Base-by-base conservation (phyloP, 2,329 filamentous ascomycete genomes). In the Apiospora hydei region DNA sequence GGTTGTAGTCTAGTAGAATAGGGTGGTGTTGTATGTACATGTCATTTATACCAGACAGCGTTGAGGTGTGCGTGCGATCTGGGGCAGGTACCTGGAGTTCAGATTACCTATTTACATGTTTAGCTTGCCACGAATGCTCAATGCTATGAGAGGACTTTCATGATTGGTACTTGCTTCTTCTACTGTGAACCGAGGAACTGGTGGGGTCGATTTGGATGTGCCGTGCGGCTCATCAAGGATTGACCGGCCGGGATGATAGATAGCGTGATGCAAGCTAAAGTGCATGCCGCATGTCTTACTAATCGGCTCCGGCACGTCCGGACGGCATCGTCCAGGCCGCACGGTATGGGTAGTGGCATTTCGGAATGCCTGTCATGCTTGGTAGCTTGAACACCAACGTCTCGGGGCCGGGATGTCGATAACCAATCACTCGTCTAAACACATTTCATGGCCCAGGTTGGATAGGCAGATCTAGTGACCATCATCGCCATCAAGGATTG, bases 11-110 rank as follows among this genome's bases (percentile, higher is more conserved):
- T 21, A n/a, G 53, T 38, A 61, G 10, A 13, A 13, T 6, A 43
- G 2, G 26, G 53, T 4, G 16, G 26, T 57, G 26, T 30, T 53
- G 24, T 30, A 51, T 53, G 24, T 49, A 49, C 41, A 43, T 49
- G 46, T 49, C 16, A 30, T 34, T 30, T 61, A 38, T n/a, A 38
- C 21, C 53, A 21, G 53, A 21, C 24, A 26, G n/a, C 13, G 49
- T 53, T 53, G 49, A 14, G 26, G 49, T 49, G n/a, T 30, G 30
- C 30, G 53, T 38, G 53, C 18, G 30, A 38, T 38, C 18, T 57
- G 51, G 53, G 53, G 53, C 53, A 38, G 30, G 30, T 61, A 38
- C 53, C 53, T 61, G 53, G 53, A 38, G 53, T 61, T 18, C 21
- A 61, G 26, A 57, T 34, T 8, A 7, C 24, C 21, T 43, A 4